Evolutionary conservation across 441 rosid species (phyloP), one percentile per base, ranked within the genome.

Genomic region (California macrophylla): DNA sequence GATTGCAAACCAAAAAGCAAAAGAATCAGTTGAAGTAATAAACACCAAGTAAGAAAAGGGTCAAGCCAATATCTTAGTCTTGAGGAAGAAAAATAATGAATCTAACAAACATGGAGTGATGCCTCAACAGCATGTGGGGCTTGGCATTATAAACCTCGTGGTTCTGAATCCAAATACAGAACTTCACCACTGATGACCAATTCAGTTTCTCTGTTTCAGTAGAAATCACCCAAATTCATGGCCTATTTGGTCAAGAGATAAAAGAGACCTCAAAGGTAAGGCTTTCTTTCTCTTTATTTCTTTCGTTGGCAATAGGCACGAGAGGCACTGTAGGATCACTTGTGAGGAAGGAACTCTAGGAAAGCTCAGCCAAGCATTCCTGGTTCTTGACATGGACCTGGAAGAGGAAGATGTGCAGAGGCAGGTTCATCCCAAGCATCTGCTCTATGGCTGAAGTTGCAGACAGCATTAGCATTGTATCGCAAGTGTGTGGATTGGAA

Each of bases 321-420:
- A 76, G 89, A 75, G 98, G 98, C 69, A 90, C 94, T 0, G 84
- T 93, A 3, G 97, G 96, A 74, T 86, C 94, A 2, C 91, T 93
- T 6, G 81, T 93, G 5, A 88, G 88, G 80, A 88, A 81, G 78
- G 98, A 93, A 72, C 72, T 73, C 77, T 61, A 72, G 76, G 52
- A 52, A 52, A 52, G 24, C 60, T 52, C 60, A 52, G 24, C 24
- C 24, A 52, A 52, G 60, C 24, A 18, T 66, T 80, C 85, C 38
- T 89, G 93, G 96, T 81, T 89, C 47, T 54, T 80, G 64, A 75
- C 50, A 25, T 40, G 75, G 58, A 72, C 80, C 10, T 85, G 90
- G 60, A 52, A 52, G 26, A 54, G 9, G 75, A 93, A 85, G 86
- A 85, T 82, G 80, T 76, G 70, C 73, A 76, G 83, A 75, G 74